Conservation (phyloP, 1,284 basidiomycete genomes). For the Pterula multifida region DNA sequence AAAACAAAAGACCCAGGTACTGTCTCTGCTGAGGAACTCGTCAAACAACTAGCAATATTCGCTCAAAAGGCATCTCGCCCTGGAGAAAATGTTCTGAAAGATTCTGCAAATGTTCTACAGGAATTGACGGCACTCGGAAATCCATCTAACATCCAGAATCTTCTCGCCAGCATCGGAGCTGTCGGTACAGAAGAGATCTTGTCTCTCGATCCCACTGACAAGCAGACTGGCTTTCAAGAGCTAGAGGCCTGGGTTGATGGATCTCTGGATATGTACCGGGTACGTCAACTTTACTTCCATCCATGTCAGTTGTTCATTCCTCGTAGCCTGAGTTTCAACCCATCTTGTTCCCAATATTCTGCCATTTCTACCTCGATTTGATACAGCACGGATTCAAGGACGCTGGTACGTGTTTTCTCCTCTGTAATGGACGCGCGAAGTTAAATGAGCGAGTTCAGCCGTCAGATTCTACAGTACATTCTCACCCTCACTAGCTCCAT, state of each 20-base stretch:
- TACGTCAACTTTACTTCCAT: constrained; percentile 21
- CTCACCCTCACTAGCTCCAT: constrained; percentile 54
- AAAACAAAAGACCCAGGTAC: constrained; percentile 40
- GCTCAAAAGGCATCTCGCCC: constrained; percentile 50
- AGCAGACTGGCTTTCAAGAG: constrained; percentile 78
- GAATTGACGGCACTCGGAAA: constrained; percentile 54
- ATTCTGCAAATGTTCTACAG: constrained; percentile 49
- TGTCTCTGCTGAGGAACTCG: constrained; percentile 50
- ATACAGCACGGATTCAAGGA: constrained; percentile 85
- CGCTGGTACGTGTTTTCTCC: constrained; percentile 49
- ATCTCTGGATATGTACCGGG: constrained; percentile 77
- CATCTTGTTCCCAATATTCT: constrained; percentile 91
- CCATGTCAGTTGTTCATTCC: constrained; percentile 7
- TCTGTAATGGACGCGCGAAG: constrained; percentile 5
- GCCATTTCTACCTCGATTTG: constrained; percentile 93
- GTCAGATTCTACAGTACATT: constrained; percentile 68
- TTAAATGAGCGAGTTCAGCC: constrained; percentile 29
- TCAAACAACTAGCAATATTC: constrained; percentile 53
- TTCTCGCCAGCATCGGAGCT: constrained; percentile 63
- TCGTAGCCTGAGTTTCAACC: constrained; percentile 83
- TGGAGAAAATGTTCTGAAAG: constrained; percentile 57
- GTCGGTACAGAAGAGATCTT: constrained; percentile 76
- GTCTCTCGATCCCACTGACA: constrained; percentile 79
- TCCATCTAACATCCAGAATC: constrained; percentile 55
- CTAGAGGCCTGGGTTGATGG: constrained; percentile 92